Evolutionary conservation across 768 basidiomycete genomes (phyloP).

Genomic region (Aureoboletus auriporus): DNA sequence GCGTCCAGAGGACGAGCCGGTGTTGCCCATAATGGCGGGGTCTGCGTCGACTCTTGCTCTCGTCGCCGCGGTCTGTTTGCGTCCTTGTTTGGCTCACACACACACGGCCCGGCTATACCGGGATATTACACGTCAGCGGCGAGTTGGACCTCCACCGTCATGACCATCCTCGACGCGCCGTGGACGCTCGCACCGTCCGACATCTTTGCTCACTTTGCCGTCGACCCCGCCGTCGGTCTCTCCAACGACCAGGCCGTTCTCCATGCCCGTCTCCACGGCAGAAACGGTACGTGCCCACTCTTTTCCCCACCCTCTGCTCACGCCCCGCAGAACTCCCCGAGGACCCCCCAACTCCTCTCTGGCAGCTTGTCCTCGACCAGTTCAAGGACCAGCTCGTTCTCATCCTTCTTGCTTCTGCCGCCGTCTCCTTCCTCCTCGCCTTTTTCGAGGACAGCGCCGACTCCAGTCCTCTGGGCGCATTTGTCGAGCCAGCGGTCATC

Average conservation of each 20-base stretch:
- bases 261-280: constrained; percentile 78
- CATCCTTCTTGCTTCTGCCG: constrained; percentile 91
- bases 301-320: not conserved
- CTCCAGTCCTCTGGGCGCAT: constrained; percentile 70
- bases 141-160: not conserved
- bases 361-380: constrained; percentile 96
- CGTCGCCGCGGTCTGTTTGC: constrained; percentile 15
- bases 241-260: constrained; percentile 61
- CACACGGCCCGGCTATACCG: constrained; percentile 7
- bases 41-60: constrained; percentile 4
- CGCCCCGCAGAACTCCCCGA: constrained; percentile 76
- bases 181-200: constrained; percentile 74
- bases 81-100: constrained; percentile 19
- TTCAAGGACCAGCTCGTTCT: constrained; percentile 99
- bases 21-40: constrained; percentile 66
- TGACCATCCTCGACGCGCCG: constrained; percentile 57
- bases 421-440: constrained; percentile 90
- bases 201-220: constrained; percentile 69
- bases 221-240: constrained; percentile 62
- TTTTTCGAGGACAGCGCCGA: constrained; percentile 76
- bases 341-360: constrained; percentile 85
- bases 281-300: constrained; percentile 57
- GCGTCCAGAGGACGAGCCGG: constrained; percentile 69
- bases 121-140: constrained; percentile 3
- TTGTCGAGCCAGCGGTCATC: constrained; percentile 94